phyloP scores from a whole-genome alignment of 2,329 filamentous ascomycete genomes.

The Lasiodiplodia theobromae region DNA sequence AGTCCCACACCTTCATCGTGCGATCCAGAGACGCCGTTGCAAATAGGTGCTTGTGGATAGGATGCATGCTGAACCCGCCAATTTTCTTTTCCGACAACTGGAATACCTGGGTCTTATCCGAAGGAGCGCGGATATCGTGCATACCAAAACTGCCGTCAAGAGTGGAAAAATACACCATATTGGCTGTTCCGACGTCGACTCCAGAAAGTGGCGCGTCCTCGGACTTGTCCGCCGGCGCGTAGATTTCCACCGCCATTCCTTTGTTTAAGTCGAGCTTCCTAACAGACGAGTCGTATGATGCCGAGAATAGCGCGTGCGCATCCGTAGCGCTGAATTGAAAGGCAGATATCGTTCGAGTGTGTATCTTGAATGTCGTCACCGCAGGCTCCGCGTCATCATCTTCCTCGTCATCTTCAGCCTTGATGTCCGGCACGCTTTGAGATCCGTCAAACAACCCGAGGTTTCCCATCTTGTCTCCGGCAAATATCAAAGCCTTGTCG shows the following conservation, averaged over 20 bases:
- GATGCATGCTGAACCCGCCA: constrained; percentile 87
- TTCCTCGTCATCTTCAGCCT: constrained; percentile 69
- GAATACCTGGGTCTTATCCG: constrained; percentile 69
- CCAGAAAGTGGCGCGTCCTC: constrained; percentile 83
- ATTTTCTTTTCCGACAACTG: constrained; percentile 90
- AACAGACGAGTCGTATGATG: constrained; percentile 93
- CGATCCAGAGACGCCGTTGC: constrained; percentile 91
- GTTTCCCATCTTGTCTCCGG: constrained; percentile 91
- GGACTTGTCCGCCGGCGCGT: constrained; percentile 72
- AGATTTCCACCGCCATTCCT: constrained; percentile 80
- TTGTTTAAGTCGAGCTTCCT: constrained; percentile 84
- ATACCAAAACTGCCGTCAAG: constrained; percentile 81
- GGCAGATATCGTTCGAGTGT: constrained; percentile 85
- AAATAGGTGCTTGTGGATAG: constrained; percentile 78
- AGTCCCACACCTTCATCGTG: constrained; percentile 90
- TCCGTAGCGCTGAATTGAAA: constrained; percentile 80
- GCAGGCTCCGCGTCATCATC: constrained; percentile 71
- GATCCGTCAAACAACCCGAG: constrained; percentile 91
- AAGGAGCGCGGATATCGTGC: constrained; percentile 73
- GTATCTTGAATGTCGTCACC: constrained; percentile 90
- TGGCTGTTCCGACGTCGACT: constrained; percentile 77
- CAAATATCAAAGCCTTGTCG: constrained; percentile 88
- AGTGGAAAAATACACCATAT: constrained; percentile 86
- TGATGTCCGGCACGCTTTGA: constrained; percentile 64
- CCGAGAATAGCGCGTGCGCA: constrained; percentile 77